Evolutionary conservation across 345 rosid genomes (phyloP), one percentile per base, ranked within the genome.

Genomic region (Pistacia integerrima): DNA sequence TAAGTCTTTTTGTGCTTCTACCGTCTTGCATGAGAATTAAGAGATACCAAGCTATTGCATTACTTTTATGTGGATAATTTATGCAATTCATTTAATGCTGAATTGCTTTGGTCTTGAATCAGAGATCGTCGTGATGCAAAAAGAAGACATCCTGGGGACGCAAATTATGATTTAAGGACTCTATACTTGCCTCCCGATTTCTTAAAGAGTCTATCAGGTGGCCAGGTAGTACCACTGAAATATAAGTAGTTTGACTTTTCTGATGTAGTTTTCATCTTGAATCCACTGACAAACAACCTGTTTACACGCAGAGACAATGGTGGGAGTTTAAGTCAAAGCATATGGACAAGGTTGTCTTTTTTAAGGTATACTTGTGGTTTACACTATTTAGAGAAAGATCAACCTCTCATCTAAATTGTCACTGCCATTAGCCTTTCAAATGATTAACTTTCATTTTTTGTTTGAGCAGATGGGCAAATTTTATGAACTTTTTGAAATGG

Each of bases 401-500:
- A 20, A 57, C 59, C 36, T 51, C 25, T 67, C 38, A 33, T 64
- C 48, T 11, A 33, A 64, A 28, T 51, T 70, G 8, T 69, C 57
- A 57, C 16, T 66, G 60, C 33, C n/a, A 25, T 74, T 13, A 17
- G 49, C 73, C 44, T 46, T 33, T 68, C 13, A 57, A 64, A 48
- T 64, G 69, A 57, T 67, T 54, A 70, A 60, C 63, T 66, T 63
- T 57, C 54, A 33, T 28, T 17, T 75, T 70, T 62, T 74, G 52
- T 48, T 76, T 52, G 75, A 75, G 72, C 88, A 93, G 99, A 96
- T 96, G 99, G 99, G 99, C 54, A 96, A 96, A 74, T 96, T 96
- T 78, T 96, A 93, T 77, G 99, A 96, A 73, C 97, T 96, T 80
- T 96, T 92, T 85, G 98, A 96, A 87, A 93, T 96, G 99, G 99